Base-by-base conservation (phyloP, 805 yeast genomes). In the Sungouiozyma ichnusensis region DNA sequence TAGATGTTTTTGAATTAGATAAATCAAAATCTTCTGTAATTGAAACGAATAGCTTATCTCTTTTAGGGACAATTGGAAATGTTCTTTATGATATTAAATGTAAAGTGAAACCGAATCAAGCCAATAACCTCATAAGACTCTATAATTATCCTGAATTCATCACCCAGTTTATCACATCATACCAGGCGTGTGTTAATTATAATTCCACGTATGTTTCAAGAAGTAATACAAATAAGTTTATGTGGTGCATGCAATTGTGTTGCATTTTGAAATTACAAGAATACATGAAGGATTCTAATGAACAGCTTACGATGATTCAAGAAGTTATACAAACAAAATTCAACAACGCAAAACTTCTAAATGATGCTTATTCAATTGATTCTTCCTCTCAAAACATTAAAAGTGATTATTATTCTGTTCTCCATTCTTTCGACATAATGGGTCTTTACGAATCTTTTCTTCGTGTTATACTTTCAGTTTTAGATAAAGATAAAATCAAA, bases 51-150 rank as follows among this genome's bases (percentile, higher is more conserved):
- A 66, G 75, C 3, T 56, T 84, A 39, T 88, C 82, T 42, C 50
- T 77, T 47, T 59, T 77, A n/a, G 87, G 90, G 0, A 44, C 62
- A 13, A 71, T 81, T 19, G 87, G 84, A 0, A 67, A 73, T 2
- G 66, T 64, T 33, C 67, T 80, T 38, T 52, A 72, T 17, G 57
- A 60, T 4, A 47, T 59, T 2, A 53, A 48, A 36, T 45, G 50
- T 16, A 37, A 44, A 11, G 49, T 57, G 3, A 41, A 43, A 20
- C 37, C 38, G 6, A 35, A 48, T 13, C 51, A 52, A 16, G 43
- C 44, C 2, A 50, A 52, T 27, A 54, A 50, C 16, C 29, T 54
- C n/a, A 51, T 51, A 3, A 48, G 45, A 36, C 38, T 59, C 11
- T 50, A 47, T 31, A 57, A 53, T 40, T 47, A 52, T 27, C 62